Percentiles rank a stretch among this genome's conserved stretches.
Conservation (phyloP, 768 basidiomycete species). For the Hericium erinaceus region DNA sequence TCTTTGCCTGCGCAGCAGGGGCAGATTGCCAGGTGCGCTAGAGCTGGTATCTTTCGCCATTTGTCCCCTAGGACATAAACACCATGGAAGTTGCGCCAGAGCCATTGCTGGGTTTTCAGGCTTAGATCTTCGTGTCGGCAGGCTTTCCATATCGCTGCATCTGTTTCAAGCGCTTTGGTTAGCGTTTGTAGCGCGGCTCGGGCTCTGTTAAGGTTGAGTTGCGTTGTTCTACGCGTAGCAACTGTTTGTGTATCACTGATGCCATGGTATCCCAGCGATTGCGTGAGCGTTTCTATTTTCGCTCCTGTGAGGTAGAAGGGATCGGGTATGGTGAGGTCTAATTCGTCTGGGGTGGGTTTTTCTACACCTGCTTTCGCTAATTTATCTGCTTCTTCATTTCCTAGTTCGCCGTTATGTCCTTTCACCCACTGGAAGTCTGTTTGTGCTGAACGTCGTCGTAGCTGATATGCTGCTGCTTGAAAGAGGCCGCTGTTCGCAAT, state of each 20-base stretch:
- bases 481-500: too few species aligned
- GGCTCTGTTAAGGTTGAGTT: neutral
- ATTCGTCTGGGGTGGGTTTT: neutral
- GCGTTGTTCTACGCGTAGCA: fast-evolving
- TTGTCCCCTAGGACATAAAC: neutral
- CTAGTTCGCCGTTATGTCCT: neutral
- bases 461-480: neutral
- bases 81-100: neutral
- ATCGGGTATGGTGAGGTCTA: neutral
- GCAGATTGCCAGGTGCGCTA: neutral
- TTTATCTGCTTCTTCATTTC: constrained; percentile 18
- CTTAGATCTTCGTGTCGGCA: neutral
- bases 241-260: neutral
- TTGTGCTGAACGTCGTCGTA: neutral
- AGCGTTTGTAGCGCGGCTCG: neutral
- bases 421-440: neutral
- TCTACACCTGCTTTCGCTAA: constrained; percentile 7
- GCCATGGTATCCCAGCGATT: neutral
- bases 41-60: neutral
- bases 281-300: neutral
- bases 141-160: neutral
- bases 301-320: constrained; percentile 1
- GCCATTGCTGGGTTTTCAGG: neutral
- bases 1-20: neutral
- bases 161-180: neutral